Conservation (phyloP, 345 rosid genomes). For the Dimocarpus longan region DNA sequence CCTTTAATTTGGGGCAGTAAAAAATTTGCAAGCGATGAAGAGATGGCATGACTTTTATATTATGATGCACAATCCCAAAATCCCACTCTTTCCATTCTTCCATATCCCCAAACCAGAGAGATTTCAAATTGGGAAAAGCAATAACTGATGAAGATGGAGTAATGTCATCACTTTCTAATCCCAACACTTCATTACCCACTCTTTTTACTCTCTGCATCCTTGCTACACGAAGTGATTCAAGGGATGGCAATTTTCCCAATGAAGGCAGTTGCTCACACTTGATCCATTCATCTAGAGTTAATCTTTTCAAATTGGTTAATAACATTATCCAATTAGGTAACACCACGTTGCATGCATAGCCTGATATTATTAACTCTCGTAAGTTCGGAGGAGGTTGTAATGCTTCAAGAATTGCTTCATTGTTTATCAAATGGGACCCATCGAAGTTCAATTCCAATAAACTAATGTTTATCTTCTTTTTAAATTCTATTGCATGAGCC, state of each 20-base stretch:
- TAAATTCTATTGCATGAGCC: background rate
- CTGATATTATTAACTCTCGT: background rate
- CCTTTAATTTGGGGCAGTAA: background rate
- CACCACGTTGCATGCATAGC: background rate
- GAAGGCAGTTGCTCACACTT: background rate
- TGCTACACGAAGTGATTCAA: background rate
- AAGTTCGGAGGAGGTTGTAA: background rate
- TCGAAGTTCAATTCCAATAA: background rate
- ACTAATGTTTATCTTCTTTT: background rate
- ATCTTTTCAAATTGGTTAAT: background rate
- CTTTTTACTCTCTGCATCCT: background rate
- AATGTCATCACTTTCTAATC: no score
- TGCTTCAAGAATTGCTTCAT: background rate
- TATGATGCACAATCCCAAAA: background rate
- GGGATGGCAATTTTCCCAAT: background rate
- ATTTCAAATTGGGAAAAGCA: background rate
- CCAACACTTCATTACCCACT: background rate
- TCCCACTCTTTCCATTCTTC: background rate
- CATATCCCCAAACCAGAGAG: background rate
- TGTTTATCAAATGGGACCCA: background rate
- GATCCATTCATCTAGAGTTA: background rate
- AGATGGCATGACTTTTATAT: background rate
- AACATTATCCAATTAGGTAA: background rate
- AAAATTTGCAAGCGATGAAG: background rate
- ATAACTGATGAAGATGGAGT: no score